phyloP scores from a whole-genome alignment of 1,139 yeast species.

The Saccharomyces pastorianus region DNA sequence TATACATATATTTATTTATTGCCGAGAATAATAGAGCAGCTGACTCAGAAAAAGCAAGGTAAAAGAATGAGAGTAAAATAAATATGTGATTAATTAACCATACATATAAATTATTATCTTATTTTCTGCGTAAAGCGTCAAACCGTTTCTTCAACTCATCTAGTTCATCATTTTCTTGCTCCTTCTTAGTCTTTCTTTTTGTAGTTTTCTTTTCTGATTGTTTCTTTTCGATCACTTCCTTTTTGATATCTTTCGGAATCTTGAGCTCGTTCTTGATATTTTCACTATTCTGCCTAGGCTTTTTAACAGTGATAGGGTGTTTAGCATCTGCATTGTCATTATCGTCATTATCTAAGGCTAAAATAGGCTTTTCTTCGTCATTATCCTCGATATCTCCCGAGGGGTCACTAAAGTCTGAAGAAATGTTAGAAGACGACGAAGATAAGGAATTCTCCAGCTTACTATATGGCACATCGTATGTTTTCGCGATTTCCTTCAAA shows the following conservation, averaged over 20 bases:
- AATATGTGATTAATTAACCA: not conserved
- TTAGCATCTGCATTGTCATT: constrained; percentile 25
- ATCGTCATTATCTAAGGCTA: constrained; percentile 30
- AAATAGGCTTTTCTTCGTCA: constrained; percentile 26
- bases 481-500: constrained; percentile 70
- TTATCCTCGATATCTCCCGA: constrained; percentile 18
- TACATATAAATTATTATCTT: not conserved
- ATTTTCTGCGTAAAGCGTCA: constrained; percentile 37
- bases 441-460: constrained; percentile 39
- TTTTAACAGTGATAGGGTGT: constrained; percentile 40
- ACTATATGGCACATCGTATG: constrained; percentile 70
- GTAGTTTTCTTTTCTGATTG: constrained; percentile 12
- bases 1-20: not conserved
- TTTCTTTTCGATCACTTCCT: constrained; percentile 20
- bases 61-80: not conserved
- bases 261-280: constrained; percentile 38
- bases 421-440: constrained; percentile 11
- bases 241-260: constrained; percentile 36
- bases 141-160: constrained; percentile 49
- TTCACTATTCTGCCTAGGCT: constrained; percentile 41
- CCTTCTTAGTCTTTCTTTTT: constrained; percentile 15
- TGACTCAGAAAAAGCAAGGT: not conserved
- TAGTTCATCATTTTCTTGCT: constrained; percentile 36
- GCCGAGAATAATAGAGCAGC: not conserved
- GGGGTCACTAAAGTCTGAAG: constrained; percentile 25